These are phyloP conservation scores for Quercus mongolica DNA, from an alignment of 306 rosid genomes.

Conservation along the genomic window DNA sequence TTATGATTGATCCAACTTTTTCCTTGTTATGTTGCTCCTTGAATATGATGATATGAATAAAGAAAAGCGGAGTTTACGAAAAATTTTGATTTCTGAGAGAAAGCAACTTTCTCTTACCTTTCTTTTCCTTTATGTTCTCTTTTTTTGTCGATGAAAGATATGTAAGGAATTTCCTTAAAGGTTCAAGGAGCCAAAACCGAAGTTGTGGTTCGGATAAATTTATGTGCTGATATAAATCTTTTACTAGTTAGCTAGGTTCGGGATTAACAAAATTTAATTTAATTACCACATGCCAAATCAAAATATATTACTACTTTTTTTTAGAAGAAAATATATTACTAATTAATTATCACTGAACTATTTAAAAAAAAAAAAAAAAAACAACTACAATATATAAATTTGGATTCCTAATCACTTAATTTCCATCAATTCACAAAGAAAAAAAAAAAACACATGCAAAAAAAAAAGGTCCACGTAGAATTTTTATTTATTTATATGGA, in stretches of 20 bases:
- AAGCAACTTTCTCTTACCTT: not conserved
- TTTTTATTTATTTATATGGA: no score
- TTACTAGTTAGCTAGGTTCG: not conserved
- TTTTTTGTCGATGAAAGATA: constrained; percentile 17
- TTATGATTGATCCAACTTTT: not conserved
- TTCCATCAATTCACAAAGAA: no score
- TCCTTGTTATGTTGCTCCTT: constrained; percentile 17
- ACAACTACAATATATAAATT: no score
- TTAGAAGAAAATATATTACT: no score
- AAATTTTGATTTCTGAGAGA: constrained; percentile 16
- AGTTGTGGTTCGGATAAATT: constrained; percentile 4
- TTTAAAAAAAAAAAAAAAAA: no score
- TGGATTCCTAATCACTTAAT: no score
- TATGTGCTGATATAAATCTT: not conserved
- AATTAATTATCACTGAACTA: no score
- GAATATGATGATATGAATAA: constrained; percentile 14
- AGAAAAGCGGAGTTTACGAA: constrained; percentile 25
- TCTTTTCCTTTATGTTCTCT: not conserved
- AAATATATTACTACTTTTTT: not conserved
- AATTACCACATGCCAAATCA: not conserved
- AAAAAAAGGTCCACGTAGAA: no score
- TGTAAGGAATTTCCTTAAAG: not conserved
- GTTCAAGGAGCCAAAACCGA: not conserved
- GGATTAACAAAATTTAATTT: not conserved
- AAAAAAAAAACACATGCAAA: no score